Evolutionary conservation across 352 stramenopile species (phyloP).

Genomic region (Globisporangium spiculum): DNA sequence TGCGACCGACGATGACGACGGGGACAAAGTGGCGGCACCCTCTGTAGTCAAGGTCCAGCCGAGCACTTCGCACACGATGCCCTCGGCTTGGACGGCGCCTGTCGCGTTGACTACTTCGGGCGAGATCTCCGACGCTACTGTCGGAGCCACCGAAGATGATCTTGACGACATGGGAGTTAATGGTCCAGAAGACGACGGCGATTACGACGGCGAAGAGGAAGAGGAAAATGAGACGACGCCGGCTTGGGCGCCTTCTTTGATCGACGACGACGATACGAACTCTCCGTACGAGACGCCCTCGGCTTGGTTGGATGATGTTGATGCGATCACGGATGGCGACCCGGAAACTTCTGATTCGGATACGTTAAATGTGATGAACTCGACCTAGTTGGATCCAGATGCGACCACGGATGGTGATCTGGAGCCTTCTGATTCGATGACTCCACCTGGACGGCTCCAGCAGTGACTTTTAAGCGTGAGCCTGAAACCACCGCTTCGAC

Average conservation of each 20-base stretch:
- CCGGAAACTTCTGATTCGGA: not conserved
- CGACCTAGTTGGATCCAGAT: not conserved
- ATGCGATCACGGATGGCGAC: not conserved
- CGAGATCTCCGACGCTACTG: not conserved
- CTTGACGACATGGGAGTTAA: not conserved
- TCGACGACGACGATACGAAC: not conserved
- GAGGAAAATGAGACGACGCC: not conserved
- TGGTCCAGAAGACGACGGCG: not conserved
- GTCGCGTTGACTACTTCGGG: not conserved
- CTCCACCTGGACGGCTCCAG: not conserved
- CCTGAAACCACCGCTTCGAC: not conserved
- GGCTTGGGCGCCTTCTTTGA: not conserved
- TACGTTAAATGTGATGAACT: not conserved
- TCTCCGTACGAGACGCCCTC: not conserved
- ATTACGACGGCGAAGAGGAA: not conserved
- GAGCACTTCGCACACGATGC: not conserved
- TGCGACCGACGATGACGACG: not conserved
- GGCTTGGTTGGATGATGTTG: not conserved
- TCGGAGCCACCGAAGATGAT: not conserved
- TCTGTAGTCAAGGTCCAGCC: not conserved
- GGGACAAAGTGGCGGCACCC: not conserved
- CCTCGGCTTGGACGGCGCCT: not conserved
- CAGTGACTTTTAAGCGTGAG: not conserved
- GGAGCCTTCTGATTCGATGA: not conserved
- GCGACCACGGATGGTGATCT: not conserved